A percentile compares a stretch with the other conserved stretches of the same genome.
phyloP scores from a whole-genome alignment of 768 basidiomycete genomes.

The Mycena vulgaris region DNA sequence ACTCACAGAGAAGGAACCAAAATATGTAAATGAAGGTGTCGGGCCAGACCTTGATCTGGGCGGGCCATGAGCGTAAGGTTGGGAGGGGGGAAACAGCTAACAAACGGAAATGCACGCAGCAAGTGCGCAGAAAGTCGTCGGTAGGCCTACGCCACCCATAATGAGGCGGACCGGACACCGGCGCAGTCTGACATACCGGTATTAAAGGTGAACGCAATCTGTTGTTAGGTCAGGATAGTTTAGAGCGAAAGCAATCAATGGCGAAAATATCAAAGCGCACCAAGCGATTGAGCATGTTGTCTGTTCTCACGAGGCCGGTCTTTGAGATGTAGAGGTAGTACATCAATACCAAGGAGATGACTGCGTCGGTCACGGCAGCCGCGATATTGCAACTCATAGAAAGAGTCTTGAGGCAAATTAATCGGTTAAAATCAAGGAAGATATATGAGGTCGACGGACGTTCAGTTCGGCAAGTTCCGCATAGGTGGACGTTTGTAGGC shows the following conservation, averaged over 20 bases:
- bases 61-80: not conserved
- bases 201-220: constrained; percentile 15
- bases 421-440: not conserved
- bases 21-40: constrained; percentile 23
- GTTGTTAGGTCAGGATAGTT: not conserved
- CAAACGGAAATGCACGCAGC: constrained; percentile 9
- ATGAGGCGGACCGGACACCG: too few species aligned
- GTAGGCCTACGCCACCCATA: too few species aligned
- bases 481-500: constrained; percentile 3
- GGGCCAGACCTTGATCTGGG: constrained; percentile 19
- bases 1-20: constrained; percentile 20
- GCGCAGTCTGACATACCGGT: too few species aligned
- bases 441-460: not conserved
- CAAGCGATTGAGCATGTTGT: constrained; percentile 36
- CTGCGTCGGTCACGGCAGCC: constrained; percentile 28
- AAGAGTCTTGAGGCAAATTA: constrained; percentile 10
- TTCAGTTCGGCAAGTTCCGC: constrained; percentile 4
- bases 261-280: not conserved
- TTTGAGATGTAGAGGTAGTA: constrained; percentile 32
- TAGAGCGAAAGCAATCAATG: not conserved
- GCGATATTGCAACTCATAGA: constrained; percentile 35
- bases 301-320: constrained; percentile 19
- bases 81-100: not conserved
- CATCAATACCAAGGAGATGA: constrained; percentile 26
- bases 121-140: constrained; percentile 13